phyloP scores from a whole-genome alignment of 805 yeast species.

The Geotrichum ghanense region DNA sequence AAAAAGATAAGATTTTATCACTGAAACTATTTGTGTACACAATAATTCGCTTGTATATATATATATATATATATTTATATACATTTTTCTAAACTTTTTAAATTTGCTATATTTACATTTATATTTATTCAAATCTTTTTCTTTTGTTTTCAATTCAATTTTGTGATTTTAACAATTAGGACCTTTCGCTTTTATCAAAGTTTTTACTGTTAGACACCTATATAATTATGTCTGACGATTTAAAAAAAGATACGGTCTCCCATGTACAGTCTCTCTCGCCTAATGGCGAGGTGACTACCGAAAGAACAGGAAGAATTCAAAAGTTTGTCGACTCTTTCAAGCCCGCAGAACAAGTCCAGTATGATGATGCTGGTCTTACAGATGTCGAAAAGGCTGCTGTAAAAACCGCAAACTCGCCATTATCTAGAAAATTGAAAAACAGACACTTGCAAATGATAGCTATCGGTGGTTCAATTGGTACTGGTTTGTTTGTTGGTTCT shows the following conservation, averaged over 20 bases:
- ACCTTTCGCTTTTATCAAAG: no score
- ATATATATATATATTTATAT: no score
- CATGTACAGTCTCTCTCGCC: not conserved
- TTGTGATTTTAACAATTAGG: no score
- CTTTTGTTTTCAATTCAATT: no score
- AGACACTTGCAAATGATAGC: conserved; percentile 51
- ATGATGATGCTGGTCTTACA: conserved; percentile 20
- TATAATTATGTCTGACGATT: conserved; percentile 1
- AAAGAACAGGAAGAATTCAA: conserved; percentile 10
- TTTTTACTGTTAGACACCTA: no score
- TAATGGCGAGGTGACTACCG: conserved; percentile 3
- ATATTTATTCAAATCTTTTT: no score
- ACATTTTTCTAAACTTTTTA: no score
- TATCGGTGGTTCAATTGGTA: conserved; percentile 68
- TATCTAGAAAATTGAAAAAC: conserved; percentile 31
- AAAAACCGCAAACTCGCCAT: conserved; percentile 44
- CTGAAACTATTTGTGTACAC: no score
- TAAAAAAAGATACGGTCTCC: not conserved
- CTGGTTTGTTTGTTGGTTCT: conserved; percentile 60
- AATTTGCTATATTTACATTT: no score
- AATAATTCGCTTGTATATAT: no score
- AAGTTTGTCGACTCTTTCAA: conserved; percentile 34
- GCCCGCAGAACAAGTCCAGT: conserved; percentile 30
- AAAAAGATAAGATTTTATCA: no score
- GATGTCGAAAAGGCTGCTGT: conserved; percentile 29